These are phyloP conservation scores for Ichthyophthirius multifiliis DNA, from an alignment of 169 alveolate species.

Conservation along the genomic window DNA sequence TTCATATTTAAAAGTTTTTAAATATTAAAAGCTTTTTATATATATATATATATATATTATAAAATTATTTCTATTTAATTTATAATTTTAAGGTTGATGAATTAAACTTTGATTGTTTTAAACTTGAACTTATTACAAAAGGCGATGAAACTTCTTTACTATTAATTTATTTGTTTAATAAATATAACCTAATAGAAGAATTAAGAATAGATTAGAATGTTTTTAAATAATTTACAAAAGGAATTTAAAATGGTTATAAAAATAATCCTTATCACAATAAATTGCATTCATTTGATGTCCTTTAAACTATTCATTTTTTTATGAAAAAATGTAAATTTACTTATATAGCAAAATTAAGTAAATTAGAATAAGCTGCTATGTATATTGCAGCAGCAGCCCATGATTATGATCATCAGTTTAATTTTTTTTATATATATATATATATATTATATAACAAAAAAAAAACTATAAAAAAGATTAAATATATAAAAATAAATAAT, in stretches of 20 bases:
- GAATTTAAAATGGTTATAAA: slow-evolving; percentile 1
- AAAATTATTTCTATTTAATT: too few relatives aligned
- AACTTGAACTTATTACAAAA: neutral
- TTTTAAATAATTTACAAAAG: neutral
- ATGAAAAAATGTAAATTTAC: slow-evolving; percentile 18
- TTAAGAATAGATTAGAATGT: neutral
- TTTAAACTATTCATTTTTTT: slow-evolving; percentile 29
- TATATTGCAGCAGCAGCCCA: slow-evolving; percentile 50
- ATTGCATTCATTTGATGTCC: slow-evolving; percentile 37
- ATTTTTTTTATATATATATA: too few relatives aligned
- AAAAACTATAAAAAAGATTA: too few relatives aligned
- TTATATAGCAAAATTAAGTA: slow-evolving; percentile 14
- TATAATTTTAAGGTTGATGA: neutral
- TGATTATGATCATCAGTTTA: slow-evolving; percentile 54
- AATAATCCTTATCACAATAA: slow-evolving; percentile 25
- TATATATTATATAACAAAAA: too few relatives aligned
- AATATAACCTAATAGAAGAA: neutral
- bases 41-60: too few relatives aligned
- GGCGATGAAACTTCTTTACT: neutral
- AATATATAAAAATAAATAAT: too few relatives aligned
- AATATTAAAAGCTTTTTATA: too few relatives aligned
- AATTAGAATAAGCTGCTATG: slow-evolving; percentile 17
- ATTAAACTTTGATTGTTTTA: slow-evolving; percentile 6
- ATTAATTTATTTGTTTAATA: slow-evolving; percentile 12
- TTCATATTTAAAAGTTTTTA: too few relatives aligned